Conservation (phyloP, 805 yeast species). For the Ogataea philodendri region DNA sequence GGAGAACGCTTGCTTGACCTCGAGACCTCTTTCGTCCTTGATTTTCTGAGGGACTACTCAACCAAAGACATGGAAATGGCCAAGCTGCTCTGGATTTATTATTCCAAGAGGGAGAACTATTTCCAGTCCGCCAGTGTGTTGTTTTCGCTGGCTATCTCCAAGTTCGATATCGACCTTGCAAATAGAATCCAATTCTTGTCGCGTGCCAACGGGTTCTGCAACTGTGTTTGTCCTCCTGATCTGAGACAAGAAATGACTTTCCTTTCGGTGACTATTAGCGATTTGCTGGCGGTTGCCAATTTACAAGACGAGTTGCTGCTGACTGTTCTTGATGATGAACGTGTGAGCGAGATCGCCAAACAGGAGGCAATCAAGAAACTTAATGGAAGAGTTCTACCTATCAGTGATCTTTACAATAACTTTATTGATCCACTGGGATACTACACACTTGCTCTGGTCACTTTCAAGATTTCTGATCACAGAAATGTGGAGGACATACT, state of each 20-base stretch:
- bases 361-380: conserved; percentile 51
- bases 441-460: conserved; percentile 72
- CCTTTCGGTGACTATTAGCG: conserved; percentile 67
- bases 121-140: conserved; percentile 82
- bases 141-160: conserved; percentile 69
- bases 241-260: conserved; percentile 74
- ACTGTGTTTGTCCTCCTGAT: conserved; percentile 75
- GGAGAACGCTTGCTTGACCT: conserved; percentile 75
- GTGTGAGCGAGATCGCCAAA: conserved; percentile 49
- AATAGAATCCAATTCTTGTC: conserved; percentile 86
- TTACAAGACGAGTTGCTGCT: conserved; percentile 68
- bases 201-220: conserved; percentile 90
- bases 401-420: conserved; percentile 79
- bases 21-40: conserved; percentile 76
- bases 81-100: conserved; percentile 83
- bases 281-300: conserved; percentile 80
- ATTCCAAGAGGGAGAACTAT: conserved; percentile 76
- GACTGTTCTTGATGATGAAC: conserved; percentile 49
- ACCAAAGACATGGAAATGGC: conserved; percentile 67
- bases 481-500: conserved; percentile 80
- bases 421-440: conserved; percentile 87
- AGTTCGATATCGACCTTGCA: conserved; percentile 62
- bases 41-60: conserved; percentile 70
- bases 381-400: conserved; percentile 61
- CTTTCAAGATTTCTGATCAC: conserved; percentile 82